These are phyloP conservation scores for Collybiopsis confluens DNA, from an alignment of 768 basidiomycete species.

Conservation along the genomic window DNA sequence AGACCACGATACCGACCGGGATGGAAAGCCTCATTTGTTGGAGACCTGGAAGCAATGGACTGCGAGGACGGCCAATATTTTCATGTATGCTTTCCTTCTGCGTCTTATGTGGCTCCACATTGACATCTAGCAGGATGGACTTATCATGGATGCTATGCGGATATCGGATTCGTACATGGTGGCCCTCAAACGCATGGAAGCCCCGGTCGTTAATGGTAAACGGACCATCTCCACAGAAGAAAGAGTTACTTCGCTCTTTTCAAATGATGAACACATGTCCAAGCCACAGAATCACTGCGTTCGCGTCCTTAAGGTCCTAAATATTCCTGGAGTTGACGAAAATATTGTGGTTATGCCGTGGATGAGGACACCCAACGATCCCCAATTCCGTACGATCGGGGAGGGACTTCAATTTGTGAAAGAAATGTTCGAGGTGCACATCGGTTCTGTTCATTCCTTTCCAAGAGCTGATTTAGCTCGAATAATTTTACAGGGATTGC, in stretches of 20 bases:
- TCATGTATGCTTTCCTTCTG: neutral
- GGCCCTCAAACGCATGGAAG: conserved; percentile 15
- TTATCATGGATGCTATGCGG: conserved; percentile 15
- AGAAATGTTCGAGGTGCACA: conserved; percentile 26
- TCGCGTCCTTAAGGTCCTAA: conserved; percentile 20
- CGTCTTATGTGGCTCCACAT: neutral
- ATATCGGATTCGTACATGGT: conserved; percentile 16
- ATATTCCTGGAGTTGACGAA: conserved; percentile 13
- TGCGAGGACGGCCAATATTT: neutral
- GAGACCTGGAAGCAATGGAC: neutral
- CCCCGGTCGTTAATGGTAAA: neutral
- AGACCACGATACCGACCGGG: conserved; percentile 14
- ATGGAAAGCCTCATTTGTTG: conserved; percentile 16
- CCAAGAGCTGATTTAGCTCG: neutral
- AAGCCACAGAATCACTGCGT: conserved; percentile 26
- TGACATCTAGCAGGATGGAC: neutral
- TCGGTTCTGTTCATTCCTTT: neutral
- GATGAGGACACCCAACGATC: conserved; percentile 13
- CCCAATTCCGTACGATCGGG: conserved; percentile 23
- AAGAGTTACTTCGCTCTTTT: conserved; percentile 16
- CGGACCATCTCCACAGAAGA: conserved; percentile 9
- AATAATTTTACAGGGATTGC: conserved; percentile 18
- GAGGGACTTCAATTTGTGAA: conserved; percentile 24
- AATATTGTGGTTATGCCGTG: conserved; percentile 25
- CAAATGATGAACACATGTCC: conserved; percentile 12